These are phyloP conservation scores for Pseudocercospora fijiensis DNA, from an alignment of 2,329 filamentous ascomycete genomes.

Conservation along the genomic window DNA sequence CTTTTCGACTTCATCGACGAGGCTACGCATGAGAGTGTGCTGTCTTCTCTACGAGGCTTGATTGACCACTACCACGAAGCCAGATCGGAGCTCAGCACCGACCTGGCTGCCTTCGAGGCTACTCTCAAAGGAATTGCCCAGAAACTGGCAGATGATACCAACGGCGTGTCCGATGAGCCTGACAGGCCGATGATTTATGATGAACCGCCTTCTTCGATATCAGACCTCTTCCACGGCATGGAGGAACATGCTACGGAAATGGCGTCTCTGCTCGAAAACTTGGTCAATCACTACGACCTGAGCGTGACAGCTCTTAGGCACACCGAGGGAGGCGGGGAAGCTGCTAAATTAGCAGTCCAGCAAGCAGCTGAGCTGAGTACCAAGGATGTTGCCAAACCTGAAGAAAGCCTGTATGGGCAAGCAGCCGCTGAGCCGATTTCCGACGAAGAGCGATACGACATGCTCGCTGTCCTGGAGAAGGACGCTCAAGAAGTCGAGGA, in stretches of 20 bases:
- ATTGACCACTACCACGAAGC: constrained; percentile 70
- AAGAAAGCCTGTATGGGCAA: constrained; percentile 61
- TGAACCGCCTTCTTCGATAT: constrained; percentile 38
- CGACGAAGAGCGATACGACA: constrained; percentile 73
- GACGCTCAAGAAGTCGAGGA: constrained; percentile 65
- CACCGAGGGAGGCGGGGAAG: constrained; percentile 64
- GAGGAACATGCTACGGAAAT: constrained; percentile 76
- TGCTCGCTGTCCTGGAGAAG: constrained; percentile 75
- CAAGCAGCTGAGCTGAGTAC: constrained; percentile 36
- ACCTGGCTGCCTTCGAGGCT: constrained; percentile 67
- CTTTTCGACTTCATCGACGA: constrained; percentile 77
- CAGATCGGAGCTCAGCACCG: constrained; percentile 57
- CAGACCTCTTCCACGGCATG: constrained; percentile 53
- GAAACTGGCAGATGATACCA: constrained; percentile 20
- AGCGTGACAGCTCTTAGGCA: constrained; percentile 89
- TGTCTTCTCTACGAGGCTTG: constrained; percentile 65
- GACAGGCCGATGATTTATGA: constrained; percentile 39
- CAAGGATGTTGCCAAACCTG: constrained; percentile 33
- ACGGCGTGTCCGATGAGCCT: constrained; percentile 5
- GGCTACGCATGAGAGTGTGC: constrained; percentile 63
- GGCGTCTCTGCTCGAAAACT: constrained; percentile 74
- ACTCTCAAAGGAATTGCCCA: constrained; percentile 47
- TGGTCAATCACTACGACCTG: constrained; percentile 87
- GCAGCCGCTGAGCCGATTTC: constrained; percentile 64
- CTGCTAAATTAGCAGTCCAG: constrained; percentile 43